Conservation (phyloP, 2,329 filamentous ascomycete species). For the Paracoccidioides brasiliensis region DNA sequence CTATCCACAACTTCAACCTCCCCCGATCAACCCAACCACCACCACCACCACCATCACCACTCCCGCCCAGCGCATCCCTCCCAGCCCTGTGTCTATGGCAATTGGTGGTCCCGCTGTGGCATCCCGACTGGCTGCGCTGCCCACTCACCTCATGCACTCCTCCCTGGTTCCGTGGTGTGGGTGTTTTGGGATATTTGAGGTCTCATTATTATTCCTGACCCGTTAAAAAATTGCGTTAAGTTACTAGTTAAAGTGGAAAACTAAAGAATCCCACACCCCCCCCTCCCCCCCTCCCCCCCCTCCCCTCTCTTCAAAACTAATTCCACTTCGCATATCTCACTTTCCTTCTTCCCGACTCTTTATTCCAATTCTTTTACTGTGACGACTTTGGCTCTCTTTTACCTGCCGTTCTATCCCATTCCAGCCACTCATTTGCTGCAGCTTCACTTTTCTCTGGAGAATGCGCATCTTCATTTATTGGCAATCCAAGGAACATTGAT, state of each 20-base stretch:
- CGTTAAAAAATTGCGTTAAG: neutral
- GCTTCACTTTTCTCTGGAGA: neutral
- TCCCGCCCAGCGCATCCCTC: neutral
- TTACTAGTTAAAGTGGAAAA: neutral
- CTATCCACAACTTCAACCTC: neutral
- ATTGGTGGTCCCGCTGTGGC: neutral
- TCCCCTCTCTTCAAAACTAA: neutral
- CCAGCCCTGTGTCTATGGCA: neutral
- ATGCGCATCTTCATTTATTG: neutral
- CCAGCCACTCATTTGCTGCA: neutral
- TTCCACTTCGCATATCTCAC: neutral
- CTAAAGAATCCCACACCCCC: neutral
- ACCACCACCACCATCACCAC: neutral
- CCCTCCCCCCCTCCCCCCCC: neutral
- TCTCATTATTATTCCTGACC: neutral
- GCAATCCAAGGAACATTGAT: constrained; percentile 1
- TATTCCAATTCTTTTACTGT: neutral
- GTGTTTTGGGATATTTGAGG: neutral
- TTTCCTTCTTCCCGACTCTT: neutral
- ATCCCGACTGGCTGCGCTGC: neutral
- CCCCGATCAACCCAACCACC: neutral
- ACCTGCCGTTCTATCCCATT: neutral
- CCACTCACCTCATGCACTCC: neutral
- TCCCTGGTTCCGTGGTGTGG: neutral
- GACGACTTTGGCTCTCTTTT: too few relatives aligned